Conservation (phyloP, 805 yeast genomes). For the Candida ovalis region DNA sequence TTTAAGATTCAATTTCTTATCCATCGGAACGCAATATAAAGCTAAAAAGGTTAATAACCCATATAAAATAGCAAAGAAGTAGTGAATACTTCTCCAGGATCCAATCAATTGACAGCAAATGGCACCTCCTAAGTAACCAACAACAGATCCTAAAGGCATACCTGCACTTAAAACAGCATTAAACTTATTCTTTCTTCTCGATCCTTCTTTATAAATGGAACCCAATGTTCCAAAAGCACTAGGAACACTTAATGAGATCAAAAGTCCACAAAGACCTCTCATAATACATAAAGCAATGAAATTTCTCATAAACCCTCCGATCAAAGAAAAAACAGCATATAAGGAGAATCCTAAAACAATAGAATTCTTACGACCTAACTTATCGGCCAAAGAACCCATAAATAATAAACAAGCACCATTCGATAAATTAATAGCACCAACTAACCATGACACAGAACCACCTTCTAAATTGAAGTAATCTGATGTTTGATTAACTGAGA, state of each 20-base stretch:
- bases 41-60: conserved; percentile 21
- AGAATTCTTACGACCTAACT: conserved; percentile 32
- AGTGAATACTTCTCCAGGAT: conserved; percentile 37
- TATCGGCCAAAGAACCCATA: conserved; percentile 36
- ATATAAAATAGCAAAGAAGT: conserved; percentile 35
- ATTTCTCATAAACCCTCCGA: conserved; percentile 31
- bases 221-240: conserved; percentile 41
- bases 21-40: conserved; percentile 31
- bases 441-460: conserved; percentile 34
- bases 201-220: conserved; percentile 30
- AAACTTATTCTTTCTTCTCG: conserved; percentile 32
- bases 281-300: conserved; percentile 33
- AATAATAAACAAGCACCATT: conserved; percentile 34
- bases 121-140: conserved; percentile 39
- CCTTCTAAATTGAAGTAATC: conserved; percentile 29
- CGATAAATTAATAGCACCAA: conserved; percentile 31
- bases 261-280: conserved; percentile 38
- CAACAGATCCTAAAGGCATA: conserved; percentile 39
- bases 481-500: conserved; percentile 29
- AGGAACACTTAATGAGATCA: conserved; percentile 36
- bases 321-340: conserved; percentile 19
- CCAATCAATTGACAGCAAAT: conserved; percentile 30
- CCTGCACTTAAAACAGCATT: conserved; percentile 38
- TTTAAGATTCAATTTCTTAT: conserved; percentile 18
- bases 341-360: conserved; percentile 25